These are phyloP conservation scores for Fusarium mangiferae DNA, from an alignment of 2,329 filamentous ascomycete genomes.

Conservation along the genomic window DNA sequence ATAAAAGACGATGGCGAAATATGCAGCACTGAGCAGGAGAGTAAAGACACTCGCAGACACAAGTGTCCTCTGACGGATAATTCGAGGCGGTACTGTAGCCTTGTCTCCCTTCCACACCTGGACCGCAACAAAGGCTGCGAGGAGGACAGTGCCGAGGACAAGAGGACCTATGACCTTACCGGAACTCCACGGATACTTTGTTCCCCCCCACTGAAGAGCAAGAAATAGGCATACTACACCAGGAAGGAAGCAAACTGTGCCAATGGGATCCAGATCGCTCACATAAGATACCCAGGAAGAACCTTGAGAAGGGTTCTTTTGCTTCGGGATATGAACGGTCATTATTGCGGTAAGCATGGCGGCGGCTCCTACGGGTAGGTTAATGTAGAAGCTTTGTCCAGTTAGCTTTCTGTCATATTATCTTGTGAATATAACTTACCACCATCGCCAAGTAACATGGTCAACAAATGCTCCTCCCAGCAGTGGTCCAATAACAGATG, in stretches of 20 bases:
- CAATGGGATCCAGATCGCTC: background rate
- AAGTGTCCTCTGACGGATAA: background rate
- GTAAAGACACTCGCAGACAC: background rate
- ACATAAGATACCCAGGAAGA: background rate
- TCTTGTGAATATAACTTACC: background rate
- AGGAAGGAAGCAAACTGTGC: background rate
- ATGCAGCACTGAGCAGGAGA: background rate
- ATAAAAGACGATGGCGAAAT: slow-evolving; percentile 46
- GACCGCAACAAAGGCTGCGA: background rate
- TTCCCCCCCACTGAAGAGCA: background rate
- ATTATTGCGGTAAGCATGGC: background rate
- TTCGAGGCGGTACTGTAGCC: background rate
- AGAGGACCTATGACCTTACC: background rate
- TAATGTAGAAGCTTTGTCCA: background rate
- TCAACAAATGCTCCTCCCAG: background rate
- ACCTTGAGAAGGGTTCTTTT: background rate
- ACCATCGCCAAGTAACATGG: background rate
- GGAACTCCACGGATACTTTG: background rate
- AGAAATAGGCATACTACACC: background rate
- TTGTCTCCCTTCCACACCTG: background rate
- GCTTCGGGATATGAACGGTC: background rate
- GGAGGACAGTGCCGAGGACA: background rate
- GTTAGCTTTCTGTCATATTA: background rate
- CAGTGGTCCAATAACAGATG: background rate
- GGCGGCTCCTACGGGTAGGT: background rate